A percentile compares a stretch with the other conserved stretches of the same genome.
Evolutionary conservation across 805 yeast species (phyloP).

Genomic region (Zygosaccharomyces kombuchaensis): DNA sequence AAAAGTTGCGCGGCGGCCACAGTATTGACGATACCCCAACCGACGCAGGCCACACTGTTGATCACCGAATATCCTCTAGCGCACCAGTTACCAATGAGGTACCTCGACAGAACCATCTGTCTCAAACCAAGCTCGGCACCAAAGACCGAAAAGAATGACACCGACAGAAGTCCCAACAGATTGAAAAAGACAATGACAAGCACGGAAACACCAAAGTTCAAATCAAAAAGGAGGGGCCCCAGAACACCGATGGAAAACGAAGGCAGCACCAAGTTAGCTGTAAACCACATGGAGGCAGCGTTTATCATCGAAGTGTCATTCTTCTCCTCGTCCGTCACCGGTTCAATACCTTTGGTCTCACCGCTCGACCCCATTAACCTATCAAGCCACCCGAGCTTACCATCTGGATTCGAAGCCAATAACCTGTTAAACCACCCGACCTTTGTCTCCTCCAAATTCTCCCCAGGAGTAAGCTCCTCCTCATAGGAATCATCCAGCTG

Average conservation of each 20-base stretch:
- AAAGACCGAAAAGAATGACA: conserved; percentile 75
- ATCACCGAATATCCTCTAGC: conserved; percentile 73
- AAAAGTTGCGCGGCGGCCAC: conserved; percentile 84
- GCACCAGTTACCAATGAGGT: conserved; percentile 67
- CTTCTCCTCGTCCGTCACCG: conserved; percentile 75
- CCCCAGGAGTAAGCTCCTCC: background rate
- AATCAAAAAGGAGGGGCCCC: conserved; percentile 57
- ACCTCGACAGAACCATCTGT: conserved; percentile 80
- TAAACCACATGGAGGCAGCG: conserved; percentile 86
- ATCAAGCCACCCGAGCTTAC: conserved; percentile 21
- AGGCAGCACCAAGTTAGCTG: conserved; percentile 85
- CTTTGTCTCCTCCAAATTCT: conserved; percentile 13
- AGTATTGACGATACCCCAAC: conserved; percentile 93
- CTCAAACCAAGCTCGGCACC: conserved; percentile 85
- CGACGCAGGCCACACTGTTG: conserved; percentile 81
- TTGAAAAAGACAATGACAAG: conserved; percentile 68
- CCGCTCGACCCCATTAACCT: conserved; percentile 34
- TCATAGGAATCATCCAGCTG: background rate
- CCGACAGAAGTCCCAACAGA: conserved; percentile 68
- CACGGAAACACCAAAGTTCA: conserved; percentile 70
- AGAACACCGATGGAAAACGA: conserved; percentile 74
- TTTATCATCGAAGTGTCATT: conserved; percentile 58
- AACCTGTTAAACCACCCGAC: conserved; percentile 25
- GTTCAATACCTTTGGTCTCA: conserved; percentile 75
- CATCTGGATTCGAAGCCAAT: conserved; percentile 3